Conservation (phyloP, 2,329 filamentous ascomycete genomes). For the Blastomyces gilchristii region DNA sequence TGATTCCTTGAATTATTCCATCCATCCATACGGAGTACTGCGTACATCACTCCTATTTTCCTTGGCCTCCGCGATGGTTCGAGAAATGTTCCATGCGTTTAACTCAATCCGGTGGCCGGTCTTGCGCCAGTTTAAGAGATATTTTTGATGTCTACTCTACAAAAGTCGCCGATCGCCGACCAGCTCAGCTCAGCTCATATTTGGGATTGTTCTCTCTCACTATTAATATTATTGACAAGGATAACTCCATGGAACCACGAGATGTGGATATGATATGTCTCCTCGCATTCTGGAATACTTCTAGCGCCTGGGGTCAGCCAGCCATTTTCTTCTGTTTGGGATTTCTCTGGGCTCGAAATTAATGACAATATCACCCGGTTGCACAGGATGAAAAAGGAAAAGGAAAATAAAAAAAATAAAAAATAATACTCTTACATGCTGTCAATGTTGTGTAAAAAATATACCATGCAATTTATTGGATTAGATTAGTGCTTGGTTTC, state of each 20-base stretch:
- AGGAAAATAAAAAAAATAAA: background rate
- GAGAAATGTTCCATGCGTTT: background rate
- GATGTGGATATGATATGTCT: too few relatives aligned
- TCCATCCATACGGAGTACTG: too few relatives aligned
- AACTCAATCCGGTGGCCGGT: background rate
- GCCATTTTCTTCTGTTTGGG: background rate
- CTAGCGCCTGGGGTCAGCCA: background rate
- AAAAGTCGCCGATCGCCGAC: background rate
- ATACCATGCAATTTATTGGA: background rate
- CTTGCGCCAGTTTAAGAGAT: background rate
- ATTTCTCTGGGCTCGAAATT: background rate
- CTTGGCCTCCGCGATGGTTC: background rate
- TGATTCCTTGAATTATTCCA: background rate
- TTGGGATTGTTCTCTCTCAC: too few relatives aligned
- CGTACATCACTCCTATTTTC: background rate
- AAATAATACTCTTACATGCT: background rate
- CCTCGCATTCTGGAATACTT: background rate
- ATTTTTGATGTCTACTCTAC: background rate
- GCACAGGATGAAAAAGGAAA: background rate
- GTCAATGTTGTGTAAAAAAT: background rate
- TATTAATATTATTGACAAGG: background rate
- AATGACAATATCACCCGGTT: background rate
- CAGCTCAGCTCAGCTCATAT: background rate
- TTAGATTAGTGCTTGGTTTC: background rate
- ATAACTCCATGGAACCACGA: background rate